Percentiles rank a stretch among this genome's conserved stretches.
phyloP scores from a whole-genome alignment of 441 rosid genomes.

The Cnidoscolus chayamansa region DNA sequence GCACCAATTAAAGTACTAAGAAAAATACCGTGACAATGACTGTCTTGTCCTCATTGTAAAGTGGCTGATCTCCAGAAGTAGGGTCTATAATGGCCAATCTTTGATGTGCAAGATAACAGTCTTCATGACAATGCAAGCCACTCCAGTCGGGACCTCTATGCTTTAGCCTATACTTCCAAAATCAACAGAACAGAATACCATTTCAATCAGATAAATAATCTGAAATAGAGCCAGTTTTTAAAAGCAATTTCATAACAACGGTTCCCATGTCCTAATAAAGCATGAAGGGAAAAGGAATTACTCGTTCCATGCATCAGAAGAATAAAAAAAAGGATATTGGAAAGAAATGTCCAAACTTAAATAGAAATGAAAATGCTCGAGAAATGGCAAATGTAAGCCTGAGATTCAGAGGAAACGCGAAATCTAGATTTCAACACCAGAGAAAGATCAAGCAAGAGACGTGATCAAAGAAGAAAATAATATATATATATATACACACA shows the following conservation, averaged over 20 bases:
- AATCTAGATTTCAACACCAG: neutral
- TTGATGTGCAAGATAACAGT: conserved; percentile 91
- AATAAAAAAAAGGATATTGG: neutral
- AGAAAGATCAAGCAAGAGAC: neutral
- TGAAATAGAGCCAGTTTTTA: neutral
- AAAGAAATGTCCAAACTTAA: neutral
- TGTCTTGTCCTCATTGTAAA: conserved; percentile 87
- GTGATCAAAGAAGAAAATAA: neutral
- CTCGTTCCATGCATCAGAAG: too few species aligned
- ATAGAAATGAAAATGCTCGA: neutral
- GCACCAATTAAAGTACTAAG: neutral
- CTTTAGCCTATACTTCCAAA: conserved; percentile 51
- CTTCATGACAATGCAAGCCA: conserved; percentile 67
- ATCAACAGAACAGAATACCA: neutral
- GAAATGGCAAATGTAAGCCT: too few species aligned
- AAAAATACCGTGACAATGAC: conserved; percentile 75
- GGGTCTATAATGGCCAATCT: conserved; percentile 95
- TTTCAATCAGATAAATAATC: neutral
- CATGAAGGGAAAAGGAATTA: too few species aligned
- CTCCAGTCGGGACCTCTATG: conserved; percentile 99
- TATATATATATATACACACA: too few species aligned
- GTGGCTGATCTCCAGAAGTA: conserved; percentile 96
- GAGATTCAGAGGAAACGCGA: too few species aligned
- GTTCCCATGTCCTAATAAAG: neutral
- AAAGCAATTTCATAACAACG: too few species aligned